phyloP scores from a whole-genome alignment of 1,284 basidiomycete species.

The Dichomitus squalens region DNA sequence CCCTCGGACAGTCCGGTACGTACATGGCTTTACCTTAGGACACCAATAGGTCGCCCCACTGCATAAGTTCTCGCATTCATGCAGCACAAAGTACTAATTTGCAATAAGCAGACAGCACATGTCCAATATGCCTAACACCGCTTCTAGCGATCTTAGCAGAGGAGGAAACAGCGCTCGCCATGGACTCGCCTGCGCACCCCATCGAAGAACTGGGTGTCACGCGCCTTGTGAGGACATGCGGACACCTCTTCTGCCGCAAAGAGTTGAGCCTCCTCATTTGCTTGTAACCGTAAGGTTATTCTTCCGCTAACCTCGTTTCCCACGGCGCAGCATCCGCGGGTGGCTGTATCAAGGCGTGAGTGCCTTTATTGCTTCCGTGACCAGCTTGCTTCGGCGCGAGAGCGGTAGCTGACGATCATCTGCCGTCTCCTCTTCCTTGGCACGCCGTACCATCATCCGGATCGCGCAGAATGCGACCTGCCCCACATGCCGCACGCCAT shows the following conservation, averaged over 20 bases:
- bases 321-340: constrained; percentile 11
- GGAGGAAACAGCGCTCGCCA: constrained; percentile 67
- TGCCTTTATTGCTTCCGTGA: background rate
- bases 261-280: constrained; percentile 47
- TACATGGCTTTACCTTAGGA: too few species aligned
- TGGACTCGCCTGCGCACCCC: constrained; percentile 75
- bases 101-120: constrained; percentile 52
- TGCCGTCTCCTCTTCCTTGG: background rate
- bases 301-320: background rate
- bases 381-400: background rate
- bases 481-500: constrained; percentile 27
- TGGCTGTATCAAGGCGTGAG: constrained; percentile 22
- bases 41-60: background rate
- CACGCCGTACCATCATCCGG: background rate
- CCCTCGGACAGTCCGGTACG: constrained; percentile 41
- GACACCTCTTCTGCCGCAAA: constrained; percentile 74
- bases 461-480: constrained; percentile 21
- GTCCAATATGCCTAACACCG: constrained; percentile 71
- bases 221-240: constrained; percentile 58
- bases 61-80: background rate
- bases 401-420: background rate
- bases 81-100: background rate
- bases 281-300: background rate
- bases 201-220: constrained; percentile 71
- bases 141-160: constrained; percentile 68